phyloP scores from a whole-genome alignment of 192 early-diverging fungal genomes.

The Backusella tarrabulga region DNA sequence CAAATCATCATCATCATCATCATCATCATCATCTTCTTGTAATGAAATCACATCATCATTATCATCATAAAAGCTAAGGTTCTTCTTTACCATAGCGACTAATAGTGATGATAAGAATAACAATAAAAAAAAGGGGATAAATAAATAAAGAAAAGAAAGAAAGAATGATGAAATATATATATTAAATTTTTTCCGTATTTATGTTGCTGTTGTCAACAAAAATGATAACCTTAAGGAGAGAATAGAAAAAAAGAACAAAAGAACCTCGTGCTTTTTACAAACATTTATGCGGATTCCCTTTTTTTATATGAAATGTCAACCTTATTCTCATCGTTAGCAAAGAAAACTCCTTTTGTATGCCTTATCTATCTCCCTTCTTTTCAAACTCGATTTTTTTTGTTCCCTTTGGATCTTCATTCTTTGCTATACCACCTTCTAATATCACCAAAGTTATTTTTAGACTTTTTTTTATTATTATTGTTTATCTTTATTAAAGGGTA shows the following conservation, averaged over 20 bases:
- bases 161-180: not conserved
- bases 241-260: not conserved
- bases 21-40: not conserved
- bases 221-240: not conserved
- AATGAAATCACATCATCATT: not conserved
- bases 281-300: too few species aligned
- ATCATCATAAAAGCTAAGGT: not conserved
- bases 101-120: not conserved
- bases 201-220: not conserved
- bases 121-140: not conserved
- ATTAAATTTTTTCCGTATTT: not conserved
- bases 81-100: not conserved
- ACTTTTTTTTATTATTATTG: not conserved
- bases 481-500: not conserved
- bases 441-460: not conserved
- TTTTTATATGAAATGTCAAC: too few species aligned
- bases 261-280: not conserved
- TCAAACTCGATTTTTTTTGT: not conserved
- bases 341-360: not conserved
- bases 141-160: not conserved
- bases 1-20: not conserved
- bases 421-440: not conserved
- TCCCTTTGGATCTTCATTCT: not conserved
- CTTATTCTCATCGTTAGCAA: too few species aligned
- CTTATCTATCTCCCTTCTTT: not conserved